Evolutionary conservation across 2,329 filamentous ascomycete species (phyloP), one percentile per base, ranked within the genome.

Genomic region (Herpotrichia juniperi): DNA sequence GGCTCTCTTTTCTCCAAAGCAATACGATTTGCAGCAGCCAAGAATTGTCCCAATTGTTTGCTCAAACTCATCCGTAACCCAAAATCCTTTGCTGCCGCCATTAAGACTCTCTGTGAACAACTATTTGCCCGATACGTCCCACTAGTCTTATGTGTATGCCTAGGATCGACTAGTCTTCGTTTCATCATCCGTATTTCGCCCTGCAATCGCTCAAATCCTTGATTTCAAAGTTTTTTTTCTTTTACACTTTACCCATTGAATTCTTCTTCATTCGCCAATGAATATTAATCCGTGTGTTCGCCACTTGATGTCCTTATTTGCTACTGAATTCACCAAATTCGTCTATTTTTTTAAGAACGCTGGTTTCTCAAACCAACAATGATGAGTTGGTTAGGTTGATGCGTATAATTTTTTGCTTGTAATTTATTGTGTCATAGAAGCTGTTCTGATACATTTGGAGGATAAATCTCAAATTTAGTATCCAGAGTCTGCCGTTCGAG

Each of bases 281-380:
- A 65, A 46, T 67, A 69, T 49, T 74, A 48, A 26, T 48, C 46
- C 19, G 35, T 32, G 24, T 48, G 28, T 9, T 25, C 34, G 46
- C 66, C 67, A 74, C 5, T 53, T 31, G 46, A 67, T 70, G 8
- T 69, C 72, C 14, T 46, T 8, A 24, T 46, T 12, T 46, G 62
- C 55, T 11, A 76, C 57, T 31, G 60, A 75, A 22, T 52, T 46
- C 14, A 72, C 58, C 68, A 75, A 71, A 48, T 56, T 35, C 0
- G 71, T 71, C 0, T 63, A 71, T 12, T 68, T 57, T 16, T 66
- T 57, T 1, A 76, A 48, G 48, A 67, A 75, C 1, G 69, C 68
- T 12, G 49, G 25, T 22, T 61, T 64, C 5, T n/a, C 68, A 54
- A 35, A 54, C 62, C 9, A 68, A 67, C 2, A 70, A 73, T 1